phyloP scores from a whole-genome alignment of 345 rosid genomes.

The Nephelium lappaceum region DNA sequence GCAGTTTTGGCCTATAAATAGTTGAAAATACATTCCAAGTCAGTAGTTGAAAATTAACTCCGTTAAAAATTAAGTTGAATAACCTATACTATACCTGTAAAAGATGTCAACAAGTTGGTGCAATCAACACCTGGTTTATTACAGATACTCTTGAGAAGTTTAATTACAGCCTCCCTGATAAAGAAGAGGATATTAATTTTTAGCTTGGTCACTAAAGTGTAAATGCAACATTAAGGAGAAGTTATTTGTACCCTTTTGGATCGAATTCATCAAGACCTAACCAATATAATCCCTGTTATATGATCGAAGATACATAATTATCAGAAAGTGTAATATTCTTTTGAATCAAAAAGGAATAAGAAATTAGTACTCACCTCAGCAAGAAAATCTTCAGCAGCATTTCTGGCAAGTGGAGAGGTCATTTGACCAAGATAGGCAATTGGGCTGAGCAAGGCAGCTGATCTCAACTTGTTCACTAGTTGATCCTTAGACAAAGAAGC shows the following conservation, averaged over 20 bases:
- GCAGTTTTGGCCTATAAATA: conserved; percentile 56
- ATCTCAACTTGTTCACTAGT: conserved; percentile 43
- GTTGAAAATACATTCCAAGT: neutral
- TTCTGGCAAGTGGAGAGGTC: conserved; percentile 43
- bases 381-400: conserved; percentile 36
- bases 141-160: conserved; percentile 43
- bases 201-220: too few species aligned
- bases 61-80: too few species aligned
- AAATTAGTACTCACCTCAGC: conserved; percentile 39
- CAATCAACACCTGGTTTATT: conserved; percentile 42
- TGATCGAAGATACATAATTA: neutral
- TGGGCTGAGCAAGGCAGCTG: conserved; percentile 54
- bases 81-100: conserved; percentile 43
- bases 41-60: neutral
- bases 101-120: conserved; percentile 41
- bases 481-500: conserved; percentile 51
- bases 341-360: neutral
- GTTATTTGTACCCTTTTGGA: conserved; percentile 40
- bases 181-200: neutral
- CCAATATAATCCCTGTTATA: conserved; percentile 39
- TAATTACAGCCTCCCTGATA: conserved; percentile 38
- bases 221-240: neutral
- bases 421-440: conserved; percentile 49
- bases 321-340: neutral
- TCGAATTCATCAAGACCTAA: conserved; percentile 45